Conservation (phyloP, 768 basidiomycete species). For the Pleurotus pulmonarius region DNA sequence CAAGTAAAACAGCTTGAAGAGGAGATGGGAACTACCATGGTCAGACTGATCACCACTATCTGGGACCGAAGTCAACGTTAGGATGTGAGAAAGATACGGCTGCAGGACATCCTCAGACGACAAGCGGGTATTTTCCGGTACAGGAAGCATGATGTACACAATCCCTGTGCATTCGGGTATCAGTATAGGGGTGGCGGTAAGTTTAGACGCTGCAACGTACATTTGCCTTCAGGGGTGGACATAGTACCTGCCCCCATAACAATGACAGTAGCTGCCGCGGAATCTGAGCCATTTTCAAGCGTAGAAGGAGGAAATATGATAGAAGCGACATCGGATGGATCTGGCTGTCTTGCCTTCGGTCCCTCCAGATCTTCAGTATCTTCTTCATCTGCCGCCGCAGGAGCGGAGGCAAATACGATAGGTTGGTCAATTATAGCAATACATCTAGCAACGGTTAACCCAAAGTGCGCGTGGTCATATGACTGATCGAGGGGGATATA, state of each 20-base stretch:
- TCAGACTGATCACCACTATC: constrained; percentile 9
- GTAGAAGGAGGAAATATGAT: constrained; percentile 74
- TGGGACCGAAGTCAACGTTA: constrained; percentile 25
- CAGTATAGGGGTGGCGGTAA: no score
- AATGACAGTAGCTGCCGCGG: constrained; percentile 55
- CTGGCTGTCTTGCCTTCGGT: constrained; percentile 10
- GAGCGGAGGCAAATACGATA: constrained; percentile 17
- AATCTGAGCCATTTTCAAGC: constrained; percentile 42
- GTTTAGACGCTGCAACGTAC: constrained; percentile 33
- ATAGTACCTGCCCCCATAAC: constrained; percentile 71
- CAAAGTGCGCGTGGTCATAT: neutral
- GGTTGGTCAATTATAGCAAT: constrained; percentile 35
- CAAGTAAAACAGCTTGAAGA: constrained; percentile 56
- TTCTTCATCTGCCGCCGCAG: constrained; percentile 16
- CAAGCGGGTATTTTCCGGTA: constrained; percentile 17
- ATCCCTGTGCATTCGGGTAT: constrained; percentile 38
- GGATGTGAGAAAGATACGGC: constrained; percentile 55
- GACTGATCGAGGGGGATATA: constrained; percentile 10
- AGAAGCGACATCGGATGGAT: constrained; percentile 56
- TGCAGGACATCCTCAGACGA: constrained; percentile 39
- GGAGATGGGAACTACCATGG: constrained; percentile 23
- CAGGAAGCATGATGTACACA: constrained; percentile 53
- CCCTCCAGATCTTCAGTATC: constrained; percentile 19
- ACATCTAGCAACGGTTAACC: constrained; percentile 21
- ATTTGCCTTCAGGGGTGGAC: constrained; percentile 71